These are phyloP conservation scores for Wickerhamomyces canadensis DNA, from an alignment of 805 yeast species.

Conservation along the genomic window DNA sequence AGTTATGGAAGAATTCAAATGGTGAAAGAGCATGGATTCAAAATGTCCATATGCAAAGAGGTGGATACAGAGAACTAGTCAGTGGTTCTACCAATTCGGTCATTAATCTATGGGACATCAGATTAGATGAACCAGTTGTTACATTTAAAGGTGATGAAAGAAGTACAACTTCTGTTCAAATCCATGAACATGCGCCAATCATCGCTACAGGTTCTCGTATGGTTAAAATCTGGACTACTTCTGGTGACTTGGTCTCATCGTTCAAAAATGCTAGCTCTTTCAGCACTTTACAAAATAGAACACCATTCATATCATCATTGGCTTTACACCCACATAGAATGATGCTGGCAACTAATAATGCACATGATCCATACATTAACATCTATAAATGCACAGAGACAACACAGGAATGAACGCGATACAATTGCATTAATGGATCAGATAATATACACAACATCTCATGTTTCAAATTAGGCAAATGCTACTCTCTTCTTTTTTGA, in stretches of 20 bases:
- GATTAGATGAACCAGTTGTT: conserved; percentile 65
- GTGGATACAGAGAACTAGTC: conserved; percentile 86
- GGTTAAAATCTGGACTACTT: conserved; percentile 78
- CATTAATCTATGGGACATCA: conserved; percentile 87
- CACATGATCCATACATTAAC: conserved; percentile 68
- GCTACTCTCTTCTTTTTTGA: conserved; percentile 40
- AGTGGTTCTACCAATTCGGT: conserved; percentile 80
- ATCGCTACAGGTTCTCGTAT: conserved; percentile 82
- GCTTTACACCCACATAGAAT: conserved; percentile 91
- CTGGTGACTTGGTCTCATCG: conserved; percentile 66
- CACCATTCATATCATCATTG: conserved; percentile 53
- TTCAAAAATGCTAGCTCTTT: conserved; percentile 42
- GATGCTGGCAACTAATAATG: conserved; percentile 83
- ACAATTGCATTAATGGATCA: neutral
- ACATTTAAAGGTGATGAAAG: conserved; percentile 49
- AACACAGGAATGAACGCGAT: conserved; percentile 1
- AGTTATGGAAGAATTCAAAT: conserved; percentile 63
- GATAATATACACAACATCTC: too few relatives aligned
- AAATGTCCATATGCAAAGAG: conserved; percentile 92
- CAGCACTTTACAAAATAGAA: conserved; percentile 22
- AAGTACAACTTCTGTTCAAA: conserved; percentile 60
- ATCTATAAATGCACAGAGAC: conserved; percentile 49
- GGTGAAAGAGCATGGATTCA: conserved; percentile 49
- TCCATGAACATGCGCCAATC: conserved; percentile 96
- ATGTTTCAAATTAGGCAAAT: too few relatives aligned